These are phyloP conservation scores for Apiospora pterosperma DNA, from an alignment of 2,329 filamentous ascomycete genomes.

Conservation along the genomic window DNA sequence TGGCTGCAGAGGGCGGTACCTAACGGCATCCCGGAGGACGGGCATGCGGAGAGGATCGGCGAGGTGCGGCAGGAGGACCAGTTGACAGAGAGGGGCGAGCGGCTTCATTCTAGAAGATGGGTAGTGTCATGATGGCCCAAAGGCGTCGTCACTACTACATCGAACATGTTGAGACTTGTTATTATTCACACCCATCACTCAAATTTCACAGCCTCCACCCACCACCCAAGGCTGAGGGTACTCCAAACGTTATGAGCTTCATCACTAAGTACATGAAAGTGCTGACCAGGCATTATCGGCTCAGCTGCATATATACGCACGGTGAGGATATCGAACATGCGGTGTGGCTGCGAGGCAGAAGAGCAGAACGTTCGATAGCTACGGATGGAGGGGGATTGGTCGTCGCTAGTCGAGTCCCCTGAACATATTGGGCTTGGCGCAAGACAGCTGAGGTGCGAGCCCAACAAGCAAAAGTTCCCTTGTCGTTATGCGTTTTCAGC, in stretches of 20 bases:
- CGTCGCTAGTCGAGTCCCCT: neutral
- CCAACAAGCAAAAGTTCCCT: neutral
- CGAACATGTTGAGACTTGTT: neutral
- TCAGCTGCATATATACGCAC: neutral
- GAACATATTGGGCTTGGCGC: neutral
- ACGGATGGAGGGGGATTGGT: neutral
- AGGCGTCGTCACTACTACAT: neutral
- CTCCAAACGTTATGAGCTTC: neutral
- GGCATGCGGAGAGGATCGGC: conserved; percentile 11
- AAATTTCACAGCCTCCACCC: neutral
- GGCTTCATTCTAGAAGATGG: neutral
- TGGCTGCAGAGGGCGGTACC: conserved; percentile 18
- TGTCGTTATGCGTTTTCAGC: neutral
- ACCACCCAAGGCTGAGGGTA: neutral
- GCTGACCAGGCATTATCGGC: neutral
- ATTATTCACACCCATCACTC: neutral
- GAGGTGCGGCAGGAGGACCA: neutral
- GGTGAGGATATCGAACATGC: neutral
- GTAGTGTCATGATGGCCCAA: neutral
- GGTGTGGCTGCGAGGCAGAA: neutral
- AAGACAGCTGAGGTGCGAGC: neutral
- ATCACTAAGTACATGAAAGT: neutral
- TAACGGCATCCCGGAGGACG: conserved; percentile 20
- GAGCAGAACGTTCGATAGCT: neutral
- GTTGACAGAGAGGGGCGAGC: neutral